phyloP scores from a whole-genome alignment of 805 yeast species.

The Peterozyma xylosa region DNA sequence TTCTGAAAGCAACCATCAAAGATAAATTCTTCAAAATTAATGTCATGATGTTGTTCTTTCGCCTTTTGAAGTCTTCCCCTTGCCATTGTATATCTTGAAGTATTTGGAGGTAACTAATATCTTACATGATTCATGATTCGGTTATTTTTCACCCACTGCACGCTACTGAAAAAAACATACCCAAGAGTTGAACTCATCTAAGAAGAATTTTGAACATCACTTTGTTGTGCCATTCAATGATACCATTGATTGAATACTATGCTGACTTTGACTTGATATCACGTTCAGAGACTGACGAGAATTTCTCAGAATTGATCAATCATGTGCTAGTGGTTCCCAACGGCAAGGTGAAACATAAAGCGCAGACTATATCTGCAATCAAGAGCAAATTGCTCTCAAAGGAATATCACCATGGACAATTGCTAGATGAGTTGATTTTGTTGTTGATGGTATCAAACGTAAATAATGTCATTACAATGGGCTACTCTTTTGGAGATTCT shows the following conservation, averaged over 20 bases:
- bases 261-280: background rate
- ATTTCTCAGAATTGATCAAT: background rate
- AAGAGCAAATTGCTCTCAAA: constrained; percentile 1
- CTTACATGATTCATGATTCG: no score
- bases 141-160: constrained; percentile 1
- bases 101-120: background rate
- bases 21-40: constrained; percentile 34
- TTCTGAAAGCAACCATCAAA: constrained; percentile 32
- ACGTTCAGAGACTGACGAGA: background rate
- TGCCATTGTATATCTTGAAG: background rate
- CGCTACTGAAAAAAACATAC: no score
- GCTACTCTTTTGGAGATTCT: constrained; percentile 29
- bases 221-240: background rate
- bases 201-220: no score
- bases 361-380: background rate
- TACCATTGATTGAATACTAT: constrained; percentile 1
- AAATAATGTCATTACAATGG: constrained; percentile 32
- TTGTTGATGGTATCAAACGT: constrained; percentile 21
- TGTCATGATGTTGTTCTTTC: constrained; percentile 16
- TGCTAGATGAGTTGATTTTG: constrained; percentile 33
- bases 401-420: constrained; percentile 18
- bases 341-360: background rate
- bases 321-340: background rate
- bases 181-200: no score
- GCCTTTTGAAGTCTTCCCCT: background rate